Evolutionary conservation across 164 flowering plant genomes (phyloP).

Genomic region (Nymphaea thermarum): DNA sequence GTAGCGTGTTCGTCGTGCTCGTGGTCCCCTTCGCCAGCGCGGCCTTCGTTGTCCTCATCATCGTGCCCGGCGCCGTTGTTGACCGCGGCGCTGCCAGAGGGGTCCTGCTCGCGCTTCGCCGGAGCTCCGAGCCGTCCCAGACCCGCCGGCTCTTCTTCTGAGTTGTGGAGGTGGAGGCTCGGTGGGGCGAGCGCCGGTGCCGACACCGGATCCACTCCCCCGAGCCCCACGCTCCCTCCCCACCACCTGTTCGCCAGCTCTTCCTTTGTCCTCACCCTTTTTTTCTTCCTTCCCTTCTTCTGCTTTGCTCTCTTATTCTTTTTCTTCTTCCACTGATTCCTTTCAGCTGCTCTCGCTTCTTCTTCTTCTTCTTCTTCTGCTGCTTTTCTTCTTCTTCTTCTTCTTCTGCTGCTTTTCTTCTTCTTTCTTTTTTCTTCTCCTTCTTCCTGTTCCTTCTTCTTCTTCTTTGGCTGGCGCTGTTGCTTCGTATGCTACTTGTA

Average conservation of each 20-base stretch:
- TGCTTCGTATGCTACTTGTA: neutral
- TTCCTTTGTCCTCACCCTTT: neutral
- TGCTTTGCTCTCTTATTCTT: neutral
- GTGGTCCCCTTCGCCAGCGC: conserved; percentile 14
- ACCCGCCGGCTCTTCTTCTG: conserved; percentile 23
- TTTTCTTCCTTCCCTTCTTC: neutral
- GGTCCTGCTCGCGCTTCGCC: neutral
- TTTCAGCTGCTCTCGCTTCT: neutral
- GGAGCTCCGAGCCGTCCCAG: conserved; percentile 12
- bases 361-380: neutral
- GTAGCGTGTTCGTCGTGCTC: conserved; percentile 25
- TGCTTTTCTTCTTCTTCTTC: neutral
- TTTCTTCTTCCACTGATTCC: neutral
- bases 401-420: too few species aligned
- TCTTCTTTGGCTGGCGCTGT: neutral
- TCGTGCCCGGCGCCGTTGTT: conserved; percentile 2
- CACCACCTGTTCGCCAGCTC: conserved; percentile 77
- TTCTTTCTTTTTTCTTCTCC: neutral
- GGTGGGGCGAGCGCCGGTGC: conserved; percentile 18
- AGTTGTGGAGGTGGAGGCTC: conserved; percentile 31
- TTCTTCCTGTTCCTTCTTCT: neutral
- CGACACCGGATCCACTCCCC: conserved; percentile 25
- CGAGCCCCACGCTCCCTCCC: conserved; percentile 62
- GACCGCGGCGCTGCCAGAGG: neutral
- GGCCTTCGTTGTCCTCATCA: conserved; percentile 22